These are phyloP conservation scores for Gossypium thurberi DNA, from an alignment of 345 rosid species.

Conservation along the genomic window DNA sequence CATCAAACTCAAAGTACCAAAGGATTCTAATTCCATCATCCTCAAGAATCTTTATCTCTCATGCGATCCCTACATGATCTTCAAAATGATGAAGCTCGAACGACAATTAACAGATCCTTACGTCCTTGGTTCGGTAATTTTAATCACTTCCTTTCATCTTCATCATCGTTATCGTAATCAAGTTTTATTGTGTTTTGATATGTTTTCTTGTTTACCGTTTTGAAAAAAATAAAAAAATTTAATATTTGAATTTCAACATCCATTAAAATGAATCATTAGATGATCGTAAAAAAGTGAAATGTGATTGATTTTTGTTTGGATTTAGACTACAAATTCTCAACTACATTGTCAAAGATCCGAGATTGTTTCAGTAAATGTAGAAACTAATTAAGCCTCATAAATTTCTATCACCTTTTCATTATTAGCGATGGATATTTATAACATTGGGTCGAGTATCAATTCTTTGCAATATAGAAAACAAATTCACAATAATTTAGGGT, in stretches of 20 bases:
- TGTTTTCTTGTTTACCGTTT: no score
- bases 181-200: not conserved
- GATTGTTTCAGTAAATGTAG: not conserved
- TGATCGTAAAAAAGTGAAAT: not conserved
- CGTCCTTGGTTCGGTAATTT: constrained; percentile 28
- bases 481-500: no score
- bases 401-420: not conserved
- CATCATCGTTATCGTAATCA: not conserved
- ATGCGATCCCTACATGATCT: constrained; percentile 54
- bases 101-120: constrained; percentile 13
- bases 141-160: not conserved
- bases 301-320: not conserved
- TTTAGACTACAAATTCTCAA: not conserved
- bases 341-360: not conserved
- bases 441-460: no score
- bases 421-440: no score
- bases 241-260: not conserved
- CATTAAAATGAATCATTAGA: no score
- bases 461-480: no score
- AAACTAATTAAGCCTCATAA: not conserved
- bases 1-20: constrained; percentile 23
- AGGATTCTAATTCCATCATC: constrained; percentile 24
- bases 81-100: constrained; percentile 28
- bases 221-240: no score
- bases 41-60: constrained; percentile 59